Evolutionary conservation across 345 rosid genomes (phyloP).

Genomic region (Sisymbrium altissimum): DNA sequence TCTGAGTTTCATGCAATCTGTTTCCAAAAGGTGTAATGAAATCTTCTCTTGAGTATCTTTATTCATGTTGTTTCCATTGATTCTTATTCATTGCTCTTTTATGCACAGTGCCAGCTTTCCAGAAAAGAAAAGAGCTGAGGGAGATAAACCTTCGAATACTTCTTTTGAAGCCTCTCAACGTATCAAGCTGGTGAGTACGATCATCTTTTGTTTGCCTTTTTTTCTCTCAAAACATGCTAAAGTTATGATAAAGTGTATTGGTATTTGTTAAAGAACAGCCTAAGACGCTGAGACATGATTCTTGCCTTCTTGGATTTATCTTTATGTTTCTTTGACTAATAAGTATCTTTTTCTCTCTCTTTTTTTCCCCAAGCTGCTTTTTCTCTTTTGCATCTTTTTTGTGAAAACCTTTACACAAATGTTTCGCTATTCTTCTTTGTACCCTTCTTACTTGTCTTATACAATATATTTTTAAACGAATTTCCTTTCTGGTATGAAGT

Average conservation of each 20-base stretch:
- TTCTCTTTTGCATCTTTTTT: conserved; percentile 23
- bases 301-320: conserved; percentile 36
- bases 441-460: conserved; percentile 28
- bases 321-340: conserved; percentile 38
- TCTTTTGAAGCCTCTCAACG: conserved; percentile 50
- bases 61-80: conserved; percentile 16
- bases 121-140: conserved; percentile 53
- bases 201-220: conserved; percentile 11
- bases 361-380: conserved; percentile 10
- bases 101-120: conserved; percentile 61
- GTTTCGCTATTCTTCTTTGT: conserved; percentile 31
- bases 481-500: conserved; percentile 14
- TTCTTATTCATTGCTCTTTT: conserved; percentile 31
- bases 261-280: conserved; percentile 37
- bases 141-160: conserved; percentile 40
- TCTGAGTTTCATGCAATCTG: too few relatives aligned
- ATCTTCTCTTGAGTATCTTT: conserved; percentile 27
- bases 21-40: conserved; percentile 5
- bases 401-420: conserved; percentile 21
- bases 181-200: conserved; percentile 59
- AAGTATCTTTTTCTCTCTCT: conserved; percentile 28
- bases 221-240: background rate
- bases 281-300: conserved; percentile 29
- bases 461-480: background rate
- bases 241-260: conserved; percentile 30